Evolutionary conservation across 805 yeast species (phyloP), one percentile per base, ranked within the genome.

Genomic region (Wickerhamiella bombiphila): DNA sequence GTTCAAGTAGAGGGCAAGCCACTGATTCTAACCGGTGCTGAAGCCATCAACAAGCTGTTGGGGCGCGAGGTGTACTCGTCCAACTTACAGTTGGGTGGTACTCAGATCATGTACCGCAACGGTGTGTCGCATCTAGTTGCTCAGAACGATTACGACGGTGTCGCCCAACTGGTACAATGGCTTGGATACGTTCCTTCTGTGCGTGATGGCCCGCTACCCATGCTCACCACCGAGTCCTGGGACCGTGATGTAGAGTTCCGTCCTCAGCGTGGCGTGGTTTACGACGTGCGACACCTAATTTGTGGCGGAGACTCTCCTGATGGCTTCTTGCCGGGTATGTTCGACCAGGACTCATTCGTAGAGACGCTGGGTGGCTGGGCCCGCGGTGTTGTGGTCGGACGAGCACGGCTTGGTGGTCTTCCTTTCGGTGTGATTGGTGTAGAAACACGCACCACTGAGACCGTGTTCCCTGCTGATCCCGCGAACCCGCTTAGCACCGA

Each of bases 281-380:
- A 80, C 53, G 97, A 91, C 57, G 95, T 86, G 38, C 74, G 98
- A 63, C 79, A 93, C 85, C 68, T 91, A 76, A 82, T 91, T 58
- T 80, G 70, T 46, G 98, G 99, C 60, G 75, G 76, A 50, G 69
- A 69, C 26, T 53, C 62, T n/a, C 80, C 69, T 15, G 70, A 66
- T 31, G 88, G 83, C 15, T 88, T 75, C 54, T 93, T 81, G 61
- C 54, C 67, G 43, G 99, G 99, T 65, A 59, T 91, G 59, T 93
- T 91, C 51, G 99, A 91, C 64, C 77, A 74, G 58, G 78, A 66
- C 44, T 86, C 97, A 5, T 91, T 91, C 80, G 88, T 76, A 57
- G 99, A 91, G 64, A 85, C 97, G 8, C 70, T 91, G 42, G 76
- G 88, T 22, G 99, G 98, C 22, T 91, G 99, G 99, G 98, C 99